Evolutionary conservation across 2,329 filamentous ascomycete genomes (phyloP).

Genomic region (Chaetomiaceae sp.): DNA sequence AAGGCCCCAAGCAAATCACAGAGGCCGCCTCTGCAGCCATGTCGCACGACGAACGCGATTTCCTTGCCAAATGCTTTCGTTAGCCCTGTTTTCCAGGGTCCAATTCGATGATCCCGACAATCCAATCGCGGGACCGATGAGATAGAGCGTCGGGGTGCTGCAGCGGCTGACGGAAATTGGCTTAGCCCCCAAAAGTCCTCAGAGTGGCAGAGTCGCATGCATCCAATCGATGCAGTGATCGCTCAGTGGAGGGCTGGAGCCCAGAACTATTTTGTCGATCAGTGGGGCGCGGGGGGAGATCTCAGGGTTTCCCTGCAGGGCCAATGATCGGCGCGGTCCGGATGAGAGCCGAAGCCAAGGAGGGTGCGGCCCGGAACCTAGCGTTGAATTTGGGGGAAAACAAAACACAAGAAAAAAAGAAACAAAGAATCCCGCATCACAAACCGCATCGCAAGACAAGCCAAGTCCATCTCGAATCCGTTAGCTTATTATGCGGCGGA

Average conservation of each 20-base stretch:
- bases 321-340: background rate
- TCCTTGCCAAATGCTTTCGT: background rate
- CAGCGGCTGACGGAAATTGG: background rate
- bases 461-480: too few species aligned
- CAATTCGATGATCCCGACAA: too few species aligned
- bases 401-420: background rate
- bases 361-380: slow-evolving; percentile 17
- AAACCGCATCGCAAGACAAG: too few species aligned
- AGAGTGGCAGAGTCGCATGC: too few species aligned
- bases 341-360: background rate
- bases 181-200: background rate
- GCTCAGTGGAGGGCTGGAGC: background rate
- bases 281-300: background rate
- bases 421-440: too few species aligned
- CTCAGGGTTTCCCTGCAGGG: background rate
- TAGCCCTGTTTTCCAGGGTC: too few species aligned
- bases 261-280: background rate
- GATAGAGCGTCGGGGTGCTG: too few species aligned
- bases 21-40: background rate
- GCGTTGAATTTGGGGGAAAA: background rate
- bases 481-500: too few species aligned
- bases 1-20: background rate
- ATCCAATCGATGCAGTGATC: background rate
- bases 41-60: background rate
- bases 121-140: too few species aligned